A percentile compares a stretch with the other conserved stretches of the same genome.
Evolutionary conservation across 352 stramenopile species (phyloP).

Genomic region (Globisporangium megalacanthum): DNA sequence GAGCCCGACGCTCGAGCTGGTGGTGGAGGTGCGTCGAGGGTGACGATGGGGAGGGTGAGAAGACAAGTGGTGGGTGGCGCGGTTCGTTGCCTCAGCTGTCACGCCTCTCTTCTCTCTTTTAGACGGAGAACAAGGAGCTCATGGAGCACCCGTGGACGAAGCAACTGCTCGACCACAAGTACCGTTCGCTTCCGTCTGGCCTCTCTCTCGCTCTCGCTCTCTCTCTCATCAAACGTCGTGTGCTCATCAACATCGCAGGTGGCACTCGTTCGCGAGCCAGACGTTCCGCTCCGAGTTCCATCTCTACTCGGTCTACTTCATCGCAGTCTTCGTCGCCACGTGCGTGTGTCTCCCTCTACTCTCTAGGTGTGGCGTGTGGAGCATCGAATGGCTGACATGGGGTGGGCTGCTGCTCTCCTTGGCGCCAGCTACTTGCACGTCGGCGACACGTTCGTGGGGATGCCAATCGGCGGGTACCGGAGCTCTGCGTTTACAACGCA

Average conservation of each 20-base stretch:
- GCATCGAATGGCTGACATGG: not conserved
- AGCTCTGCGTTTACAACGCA: conserved; percentile 41
- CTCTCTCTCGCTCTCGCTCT: not conserved
- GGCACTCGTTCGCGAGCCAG: conserved; percentile 65
- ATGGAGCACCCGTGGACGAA: conserved; percentile 72
- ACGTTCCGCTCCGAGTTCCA: conserved; percentile 73
- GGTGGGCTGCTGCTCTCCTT: not conserved
- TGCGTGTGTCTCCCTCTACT: conserved; percentile 14
- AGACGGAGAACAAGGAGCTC: conserved; percentile 78
- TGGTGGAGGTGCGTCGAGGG: conserved; percentile 43
- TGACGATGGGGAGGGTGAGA: too few relatives aligned
- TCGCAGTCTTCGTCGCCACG: conserved; percentile 69
- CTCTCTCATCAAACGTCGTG: not conserved
- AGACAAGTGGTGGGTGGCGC: not conserved
- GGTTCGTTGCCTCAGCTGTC: not conserved
- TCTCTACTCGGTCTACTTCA: conserved; percentile 74
- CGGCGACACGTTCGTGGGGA: conserved; percentile 61
- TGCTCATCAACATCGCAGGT: conserved; percentile 23
- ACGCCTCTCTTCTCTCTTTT: not conserved
- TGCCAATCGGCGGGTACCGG: conserved; percentile 69
- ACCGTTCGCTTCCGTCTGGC: conserved; percentile 1
- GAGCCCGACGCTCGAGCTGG: conserved; percentile 54
- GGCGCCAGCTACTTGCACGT: conserved; percentile 57
- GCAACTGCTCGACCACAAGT: conserved; percentile 80
- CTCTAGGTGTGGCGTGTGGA: not conserved